phyloP scores from a whole-genome alignment of 768 basidiomycete genomes.

The Naganishia vaughanmartiniae region DNA sequence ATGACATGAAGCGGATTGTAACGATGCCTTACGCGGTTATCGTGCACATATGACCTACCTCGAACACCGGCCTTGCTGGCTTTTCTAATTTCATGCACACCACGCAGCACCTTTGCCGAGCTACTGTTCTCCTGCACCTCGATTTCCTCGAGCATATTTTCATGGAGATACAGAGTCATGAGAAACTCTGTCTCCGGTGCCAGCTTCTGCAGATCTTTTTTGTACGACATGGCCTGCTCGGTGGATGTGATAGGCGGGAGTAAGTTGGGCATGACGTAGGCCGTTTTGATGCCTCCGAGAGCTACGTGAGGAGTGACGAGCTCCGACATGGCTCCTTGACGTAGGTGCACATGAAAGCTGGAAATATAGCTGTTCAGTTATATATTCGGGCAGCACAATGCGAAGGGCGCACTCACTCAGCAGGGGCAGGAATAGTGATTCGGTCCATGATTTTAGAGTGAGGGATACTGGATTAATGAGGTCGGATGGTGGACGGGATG shows the following conservation, averaged over 20 bases:
- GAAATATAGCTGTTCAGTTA: conserved; percentile 3
- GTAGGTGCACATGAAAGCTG: conserved; percentile 89
- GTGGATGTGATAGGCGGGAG: conserved; percentile 82
- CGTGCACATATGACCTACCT: conserved; percentile 49
- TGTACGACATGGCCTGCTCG: conserved; percentile 76
- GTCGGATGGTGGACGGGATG: neutral
- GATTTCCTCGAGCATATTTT: conserved; percentile 28
- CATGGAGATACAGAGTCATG: conserved; percentile 92
- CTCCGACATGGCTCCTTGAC: conserved; percentile 75
- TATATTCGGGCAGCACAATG: neutral
- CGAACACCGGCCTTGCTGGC: conserved; percentile 79
- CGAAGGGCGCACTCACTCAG: conserved; percentile 41
- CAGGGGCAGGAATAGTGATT: conserved; percentile 44
- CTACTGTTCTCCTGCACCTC: conserved; percentile 12
- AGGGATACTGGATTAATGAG: neutral
- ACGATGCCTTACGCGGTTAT: neutral
- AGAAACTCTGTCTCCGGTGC: conserved; percentile 79
- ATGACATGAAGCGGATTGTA: neutral
- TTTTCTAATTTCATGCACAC: conserved; percentile 79
- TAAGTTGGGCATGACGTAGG: conserved; percentile 98
- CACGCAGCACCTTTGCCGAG: conserved; percentile 16
- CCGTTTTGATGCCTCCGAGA: conserved; percentile 81
- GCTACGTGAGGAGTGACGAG: conserved; percentile 87
- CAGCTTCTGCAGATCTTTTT: conserved; percentile 67
- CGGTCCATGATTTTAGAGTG: conserved; percentile 29